Evolutionary conservation across 352 stramenopile genomes (phyloP), one percentile per base, ranked within the genome.

Genomic region (Achlya hypogyna): DNA sequence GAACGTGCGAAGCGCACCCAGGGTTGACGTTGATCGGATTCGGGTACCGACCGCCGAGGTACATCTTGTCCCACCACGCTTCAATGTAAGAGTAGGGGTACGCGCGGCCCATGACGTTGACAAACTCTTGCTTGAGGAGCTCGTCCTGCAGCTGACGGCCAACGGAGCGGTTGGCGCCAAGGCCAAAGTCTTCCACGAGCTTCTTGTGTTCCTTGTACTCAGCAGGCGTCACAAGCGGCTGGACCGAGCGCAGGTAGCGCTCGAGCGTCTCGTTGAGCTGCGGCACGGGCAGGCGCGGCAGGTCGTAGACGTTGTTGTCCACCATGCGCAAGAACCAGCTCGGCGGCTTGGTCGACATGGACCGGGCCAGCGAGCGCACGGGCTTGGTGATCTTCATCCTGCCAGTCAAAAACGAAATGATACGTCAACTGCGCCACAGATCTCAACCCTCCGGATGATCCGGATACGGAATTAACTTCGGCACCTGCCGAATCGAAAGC

Each of bases 41-140:
- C 70, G 89, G 82, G 75, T 93, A 97, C 38, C 89, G 87, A 20
- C 87, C 89, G 38, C 80, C 84, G 2, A 97, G 70, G 71, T 97
- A 97, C 89, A 95, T 95, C 51, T 91, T 77, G 70, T 95, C 86
- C 89, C 89, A 97, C 74, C 94, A 88, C 32, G 79, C 71, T 69
- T 97, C 90, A 60, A 97, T 96, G 85, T 97, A 97, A 75, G 84
- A 96, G 81, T 90, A 95, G 22, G 91, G 89, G 70, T 96, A 97
- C 56, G 79, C 78, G 51, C 86, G 86, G 64, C 84, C 84, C 77
- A 86, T 86, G 34, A 77, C 75, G 49, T 94, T 82, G 29, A 78
- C 70, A 27, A 93, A 78, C 69, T 94, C 80, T 59, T 81, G 78
- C 65, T 87, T 86, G 45, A 90, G 74, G 53, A 90, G 58, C 9